These are phyloP conservation scores for Aplosporella prunicola DNA, from an alignment of 2,329 filamentous ascomycete species.

Conservation along the genomic window DNA sequence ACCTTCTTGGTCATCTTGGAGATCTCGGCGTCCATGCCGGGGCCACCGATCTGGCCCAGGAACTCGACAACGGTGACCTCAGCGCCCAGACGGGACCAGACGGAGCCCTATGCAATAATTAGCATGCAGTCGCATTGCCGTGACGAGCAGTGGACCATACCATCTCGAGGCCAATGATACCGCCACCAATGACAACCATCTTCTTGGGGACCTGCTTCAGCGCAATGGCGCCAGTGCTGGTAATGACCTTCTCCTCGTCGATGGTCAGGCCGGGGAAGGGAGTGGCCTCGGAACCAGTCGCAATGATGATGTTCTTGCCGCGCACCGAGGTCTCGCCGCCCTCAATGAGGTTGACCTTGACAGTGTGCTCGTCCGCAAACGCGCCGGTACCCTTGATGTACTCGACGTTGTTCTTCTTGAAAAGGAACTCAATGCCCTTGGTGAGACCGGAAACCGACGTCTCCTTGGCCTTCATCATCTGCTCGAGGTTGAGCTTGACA, in stretches of 20 bases:
- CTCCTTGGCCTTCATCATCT: conserved; percentile 99
- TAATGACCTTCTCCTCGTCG: conserved; percentile 95
- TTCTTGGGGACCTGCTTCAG: conserved; percentile 88
- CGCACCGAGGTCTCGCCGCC: conserved; percentile 80
- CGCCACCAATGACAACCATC: conserved; percentile 94
- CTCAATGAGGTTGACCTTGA: conserved; percentile 83
- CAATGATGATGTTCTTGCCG: conserved; percentile 97
- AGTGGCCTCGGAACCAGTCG: conserved; percentile 88
- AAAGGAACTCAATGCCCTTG: conserved; percentile 94
- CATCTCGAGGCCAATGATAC: conserved; percentile 99
- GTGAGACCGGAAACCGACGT: conserved; percentile 79
- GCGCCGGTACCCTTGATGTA: conserved; percentile 91
- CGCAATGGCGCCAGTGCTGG: conserved; percentile 87
- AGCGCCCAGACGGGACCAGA: conserved; percentile 88
- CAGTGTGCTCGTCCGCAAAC: conserved; percentile 79
- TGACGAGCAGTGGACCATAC: conserved; percentile 35
- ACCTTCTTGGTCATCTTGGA: conserved; percentile 88
- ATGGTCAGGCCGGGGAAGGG: conserved; percentile 93
- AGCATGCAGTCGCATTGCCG: conserved; percentile 14
- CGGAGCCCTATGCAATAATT: conserved; percentile 51
- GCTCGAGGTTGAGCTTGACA: conserved; percentile 87
- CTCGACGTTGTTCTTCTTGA: conserved; percentile 99
- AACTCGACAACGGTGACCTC: conserved; percentile 98
- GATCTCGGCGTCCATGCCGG: conserved; percentile 93
- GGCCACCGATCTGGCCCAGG: conserved; percentile 89